Conservation (phyloP, 2,329 filamentous ascomycete species). For the Aureobasidium sp. region DNA sequence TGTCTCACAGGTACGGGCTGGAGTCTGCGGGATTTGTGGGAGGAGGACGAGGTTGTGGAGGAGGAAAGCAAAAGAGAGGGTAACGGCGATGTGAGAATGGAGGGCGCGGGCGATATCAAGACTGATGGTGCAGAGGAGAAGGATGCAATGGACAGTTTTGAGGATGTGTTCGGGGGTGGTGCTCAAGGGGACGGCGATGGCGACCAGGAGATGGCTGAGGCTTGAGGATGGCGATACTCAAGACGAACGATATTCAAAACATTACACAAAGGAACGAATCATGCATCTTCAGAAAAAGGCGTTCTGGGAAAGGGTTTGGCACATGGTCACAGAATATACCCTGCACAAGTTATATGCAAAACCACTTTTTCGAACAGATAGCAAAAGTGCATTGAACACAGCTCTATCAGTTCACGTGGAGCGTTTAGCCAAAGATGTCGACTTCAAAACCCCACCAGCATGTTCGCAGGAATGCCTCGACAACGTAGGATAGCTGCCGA, state of each 20-base stretch:
- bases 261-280: neutral
- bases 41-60: conserved; percentile 46
- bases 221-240: conserved; percentile 20
- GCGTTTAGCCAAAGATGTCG: too few relatives aligned
- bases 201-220: conserved; percentile 29
- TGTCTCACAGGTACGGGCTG: conserved; percentile 52
- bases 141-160: conserved; percentile 33
- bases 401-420: too few relatives aligned
- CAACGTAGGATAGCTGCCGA: too few relatives aligned
- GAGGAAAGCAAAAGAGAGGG: conserved; percentile 35
- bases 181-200: conserved; percentile 23
- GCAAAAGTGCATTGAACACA: too few relatives aligned
- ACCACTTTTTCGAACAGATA: too few relatives aligned
- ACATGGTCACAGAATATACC: conserved; percentile 1
- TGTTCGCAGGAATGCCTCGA: too few relatives aligned
- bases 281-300: conserved; percentile 10
- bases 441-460: too few relatives aligned
- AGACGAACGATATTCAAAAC: too few relatives aligned
- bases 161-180: conserved; percentile 37
- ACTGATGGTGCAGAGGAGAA: conserved; percentile 26
- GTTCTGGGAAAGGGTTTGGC: neutral
- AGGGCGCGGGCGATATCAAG: conserved; percentile 38
- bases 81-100: conserved; percentile 29
- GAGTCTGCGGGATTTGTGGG: conserved; percentile 53
- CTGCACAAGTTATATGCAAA: neutral